Base-by-base conservation (phyloP, 2,329 filamentous ascomycete genomes). In the Ophiostoma populinum region DNA sequence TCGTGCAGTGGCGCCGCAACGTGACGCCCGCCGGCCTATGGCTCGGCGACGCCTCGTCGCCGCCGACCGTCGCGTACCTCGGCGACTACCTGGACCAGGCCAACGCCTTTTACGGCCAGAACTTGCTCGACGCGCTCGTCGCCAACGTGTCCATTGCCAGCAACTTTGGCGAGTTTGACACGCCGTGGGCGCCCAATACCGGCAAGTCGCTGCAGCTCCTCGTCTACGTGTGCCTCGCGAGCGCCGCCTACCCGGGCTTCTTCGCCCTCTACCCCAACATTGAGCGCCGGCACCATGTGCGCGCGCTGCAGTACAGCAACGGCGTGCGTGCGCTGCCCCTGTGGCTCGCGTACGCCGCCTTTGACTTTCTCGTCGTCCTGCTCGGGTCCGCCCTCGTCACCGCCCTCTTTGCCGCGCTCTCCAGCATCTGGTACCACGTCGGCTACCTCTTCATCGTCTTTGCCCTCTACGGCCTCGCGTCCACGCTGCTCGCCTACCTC, bases 231-330 rank as follows among this genome's bases (percentile, higher is more conserved):
- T 74, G 78, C 11, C 63, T 94, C 7, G 80, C 77, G 1, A 73
- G 92, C 55, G 65, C 70, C 6, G 74, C 75, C 1, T 90, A 79
- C 46, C 83, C 86, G 1, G 82, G 78, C 11, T 86, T 94, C 60
- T 92, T 93, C 47, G 71, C 80, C 0, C 60, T 94, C 5, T 94
- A 94, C 49, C 81, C 83, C 0, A 92, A 82, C n/a, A 62, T 80
- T 19, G 86, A 94, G 53, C 68, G 83, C 18, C 61, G 83, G 9
- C 63, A 74, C 33, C 79, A 83, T 43, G 81, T 94, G 17, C 71
- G 86, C 34, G 79, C 80, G 12, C 61, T 94, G 20, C 78, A 94
- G 53, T 94, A 92, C 55, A 92, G 81, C 36, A 94, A 93, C 49
- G 86, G 86, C 31, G 83, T 93, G 19, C 67, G 80, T 10, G 76